These are phyloP conservation scores for Jacaranda copaia DNA, from an alignment of 257 asterid species.

Conservation along the genomic window DNA sequence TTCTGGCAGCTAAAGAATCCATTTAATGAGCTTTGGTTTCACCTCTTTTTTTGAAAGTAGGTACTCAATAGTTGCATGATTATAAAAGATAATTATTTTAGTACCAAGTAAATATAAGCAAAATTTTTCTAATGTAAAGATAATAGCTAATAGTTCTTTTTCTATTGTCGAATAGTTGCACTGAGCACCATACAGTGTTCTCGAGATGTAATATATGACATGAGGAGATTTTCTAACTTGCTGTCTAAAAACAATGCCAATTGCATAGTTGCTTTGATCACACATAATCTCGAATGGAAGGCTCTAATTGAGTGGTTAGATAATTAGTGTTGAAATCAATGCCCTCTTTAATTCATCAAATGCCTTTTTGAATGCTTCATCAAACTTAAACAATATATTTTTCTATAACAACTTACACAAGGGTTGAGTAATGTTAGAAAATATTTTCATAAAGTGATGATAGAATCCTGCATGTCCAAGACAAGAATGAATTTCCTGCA, in stretches of 20 bases:
- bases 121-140: constrained; percentile 6
- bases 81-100: not conserved
- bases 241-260: not conserved
- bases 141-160: not conserved
- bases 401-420: not conserved
- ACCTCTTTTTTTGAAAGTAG: not conserved
- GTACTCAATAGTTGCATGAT: not conserved
- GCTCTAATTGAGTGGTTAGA: not conserved
- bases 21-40: not conserved
- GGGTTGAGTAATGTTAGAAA: constrained; percentile 1
- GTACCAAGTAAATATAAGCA: not conserved
- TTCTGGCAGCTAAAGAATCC: not conserved
- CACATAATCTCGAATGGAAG: not conserved
- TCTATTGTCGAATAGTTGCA: not conserved
- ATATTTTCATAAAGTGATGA: not conserved
- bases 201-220: too few relatives aligned
- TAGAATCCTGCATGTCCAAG: constrained; percentile 16
- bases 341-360: not conserved
- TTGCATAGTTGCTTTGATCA: not conserved
- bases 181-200: not conserved
- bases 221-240: not conserved
- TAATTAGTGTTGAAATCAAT: not conserved
- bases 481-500: not conserved
- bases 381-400: not conserved
- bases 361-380: not conserved